phyloP scores from a whole-genome alignment of 2,329 filamentous ascomycete genomes.

The Incumbomyces lentus region DNA sequence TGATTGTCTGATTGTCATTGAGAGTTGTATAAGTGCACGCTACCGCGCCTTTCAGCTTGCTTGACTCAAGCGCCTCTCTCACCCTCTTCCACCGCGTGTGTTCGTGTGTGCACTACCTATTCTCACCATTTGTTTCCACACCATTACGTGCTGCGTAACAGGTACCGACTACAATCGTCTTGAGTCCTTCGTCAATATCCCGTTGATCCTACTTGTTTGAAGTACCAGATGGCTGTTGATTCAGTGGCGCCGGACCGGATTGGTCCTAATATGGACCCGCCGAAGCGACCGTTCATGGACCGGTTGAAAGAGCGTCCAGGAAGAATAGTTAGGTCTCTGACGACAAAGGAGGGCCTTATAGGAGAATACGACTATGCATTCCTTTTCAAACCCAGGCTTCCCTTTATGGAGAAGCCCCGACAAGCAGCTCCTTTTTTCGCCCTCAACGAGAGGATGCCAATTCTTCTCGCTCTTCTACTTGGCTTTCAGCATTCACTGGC shows the following conservation, averaged over 20 bases:
- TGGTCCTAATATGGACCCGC: slow-evolving; percentile 28
- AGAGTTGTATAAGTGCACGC: too few species aligned
- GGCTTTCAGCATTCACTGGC: slow-evolving; percentile 60
- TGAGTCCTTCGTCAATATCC: too few species aligned
- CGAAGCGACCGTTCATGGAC: slow-evolving; percentile 29
- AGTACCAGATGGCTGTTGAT: not conserved
- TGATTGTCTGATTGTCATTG: too few species aligned
- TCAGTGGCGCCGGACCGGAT: slow-evolving; percentile 31
- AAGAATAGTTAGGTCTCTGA: slow-evolving; percentile 28
- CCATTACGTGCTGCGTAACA: too few species aligned
- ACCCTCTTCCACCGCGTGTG: too few species aligned
- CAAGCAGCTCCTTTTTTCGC: slow-evolving; percentile 59
- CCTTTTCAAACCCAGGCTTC: slow-evolving; percentile 70
- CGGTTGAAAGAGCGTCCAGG: slow-evolving; percentile 21
- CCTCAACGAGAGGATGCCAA: slow-evolving; percentile 57
- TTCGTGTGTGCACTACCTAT: too few species aligned
- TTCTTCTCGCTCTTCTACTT: slow-evolving; percentile 54
- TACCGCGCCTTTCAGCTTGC: too few species aligned
- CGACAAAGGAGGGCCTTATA: slow-evolving; percentile 57
- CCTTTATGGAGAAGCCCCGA: slow-evolving; percentile 60
- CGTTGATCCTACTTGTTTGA: too few species aligned
- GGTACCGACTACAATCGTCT: too few species aligned
- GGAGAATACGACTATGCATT: slow-evolving; percentile 86
- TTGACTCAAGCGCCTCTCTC: too few species aligned
- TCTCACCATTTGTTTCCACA: too few species aligned